Conservation (phyloP, 2,329 filamentous ascomycete genomes). For the Ascochyta rabiei region DNA sequence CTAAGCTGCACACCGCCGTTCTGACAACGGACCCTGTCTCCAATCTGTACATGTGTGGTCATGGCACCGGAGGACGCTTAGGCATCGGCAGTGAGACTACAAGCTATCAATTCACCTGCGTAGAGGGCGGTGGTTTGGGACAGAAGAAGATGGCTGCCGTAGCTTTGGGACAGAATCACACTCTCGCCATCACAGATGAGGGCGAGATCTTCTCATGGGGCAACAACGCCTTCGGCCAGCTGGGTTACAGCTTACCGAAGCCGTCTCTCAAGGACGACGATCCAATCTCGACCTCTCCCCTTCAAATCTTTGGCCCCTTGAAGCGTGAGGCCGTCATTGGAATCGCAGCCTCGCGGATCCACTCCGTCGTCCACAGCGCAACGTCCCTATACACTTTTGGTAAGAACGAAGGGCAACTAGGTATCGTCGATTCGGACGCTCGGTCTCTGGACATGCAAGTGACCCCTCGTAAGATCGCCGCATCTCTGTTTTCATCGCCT, state of each 20-base stretch:
- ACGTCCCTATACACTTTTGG: constrained; percentile 90
- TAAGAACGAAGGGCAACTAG: constrained; percentile 92
- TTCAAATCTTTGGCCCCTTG: constrained; percentile 88
- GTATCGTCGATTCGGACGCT: constrained; percentile 92
- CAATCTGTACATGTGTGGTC: constrained; percentile 91
- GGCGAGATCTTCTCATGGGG: constrained; percentile 98
- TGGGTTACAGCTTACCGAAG: constrained; percentile 80
- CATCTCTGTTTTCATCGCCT: constrained; percentile 73
- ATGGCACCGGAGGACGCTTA: constrained; percentile 86
- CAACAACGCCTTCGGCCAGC: constrained; percentile 80
- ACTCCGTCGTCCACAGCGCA: constrained; percentile 86
- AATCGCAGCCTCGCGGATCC: constrained; percentile 84
- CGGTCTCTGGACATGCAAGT: constrained; percentile 84
- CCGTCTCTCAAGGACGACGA: constrained; percentile 76
- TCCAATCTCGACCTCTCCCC: constrained; percentile 78
- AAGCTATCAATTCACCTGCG: constrained; percentile 81
- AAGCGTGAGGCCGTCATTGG: constrained; percentile 85
- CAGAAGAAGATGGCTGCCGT: constrained; percentile 78
- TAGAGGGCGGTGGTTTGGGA: constrained; percentile 74
- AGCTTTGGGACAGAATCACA: constrained; percentile 89
- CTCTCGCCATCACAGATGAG: constrained; percentile 79
- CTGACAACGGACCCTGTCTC: constrained; percentile 85
- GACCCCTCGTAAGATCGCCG: constrained; percentile 84
- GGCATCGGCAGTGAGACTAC: constrained; percentile 91
- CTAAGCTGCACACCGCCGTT: constrained; percentile 89